Evolutionary conservation across 768 basidiomycete genomes (phyloP).

Genomic region (Podaxis rugospora): DNA sequence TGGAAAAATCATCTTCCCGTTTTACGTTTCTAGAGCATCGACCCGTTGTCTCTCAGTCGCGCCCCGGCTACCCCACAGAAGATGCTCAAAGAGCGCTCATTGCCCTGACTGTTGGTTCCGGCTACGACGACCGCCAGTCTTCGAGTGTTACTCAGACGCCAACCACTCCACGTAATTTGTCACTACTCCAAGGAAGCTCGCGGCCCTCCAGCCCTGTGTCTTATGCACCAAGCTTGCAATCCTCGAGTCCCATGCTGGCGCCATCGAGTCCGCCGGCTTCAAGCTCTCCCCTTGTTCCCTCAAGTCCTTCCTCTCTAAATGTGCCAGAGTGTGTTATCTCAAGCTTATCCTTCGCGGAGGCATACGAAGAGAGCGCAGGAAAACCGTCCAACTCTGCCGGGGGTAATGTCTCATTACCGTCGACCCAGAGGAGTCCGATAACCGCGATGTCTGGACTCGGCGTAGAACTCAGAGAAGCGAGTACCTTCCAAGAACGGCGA

Average conservation of each 20-base stretch:
- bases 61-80: neutral
- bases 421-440: neutral
- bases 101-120: neutral
- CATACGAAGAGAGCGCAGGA: no score
- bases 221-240: neutral
- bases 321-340: neutral
- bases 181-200: neutral
- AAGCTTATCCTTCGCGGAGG: neutral
- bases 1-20: neutral
- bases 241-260: constrained; percentile 1
- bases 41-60: neutral
- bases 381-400: neutral
- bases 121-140: neutral
- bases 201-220: neutral
- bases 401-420: neutral
- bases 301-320: neutral
- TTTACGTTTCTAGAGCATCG: neutral
- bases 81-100: neutral
- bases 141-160: neutral
- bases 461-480: neutral
- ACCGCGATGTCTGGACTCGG: neutral
- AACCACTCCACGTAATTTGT: neutral
- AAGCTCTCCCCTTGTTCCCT: neutral
- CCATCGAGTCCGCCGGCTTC: constrained; percentile 5
- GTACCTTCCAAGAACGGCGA: neutral